Evolutionary conservation across 2,329 filamentous ascomycete species (phyloP), one percentile per base, ranked within the genome.

Genomic region (Catunica adiposa): DNA sequence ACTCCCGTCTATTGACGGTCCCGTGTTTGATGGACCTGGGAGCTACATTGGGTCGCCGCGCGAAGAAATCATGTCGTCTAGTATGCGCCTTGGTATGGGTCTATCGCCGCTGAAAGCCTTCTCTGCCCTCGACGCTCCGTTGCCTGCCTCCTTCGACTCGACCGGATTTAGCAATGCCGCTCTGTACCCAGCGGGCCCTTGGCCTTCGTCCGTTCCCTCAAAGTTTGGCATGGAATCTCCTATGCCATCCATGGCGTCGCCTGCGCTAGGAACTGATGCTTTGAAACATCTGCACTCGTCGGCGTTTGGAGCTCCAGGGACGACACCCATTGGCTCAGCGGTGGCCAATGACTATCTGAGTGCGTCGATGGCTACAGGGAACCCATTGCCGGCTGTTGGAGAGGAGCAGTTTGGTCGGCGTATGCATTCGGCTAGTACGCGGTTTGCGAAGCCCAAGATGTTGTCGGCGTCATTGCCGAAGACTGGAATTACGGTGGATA

Each of bases 71-170:
- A 34, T 34, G 29, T 72, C 77, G 31, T 17, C 42, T 25, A 37
- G 48, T 44, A 23, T 54, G 14, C 53, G 57, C 20, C 40, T 58
- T 3, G 80, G 85, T n/a, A 75, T 89, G 40, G 85, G 85, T 23
- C 77, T 92, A 54, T 44, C n/a, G 14, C 88, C 89, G 0, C 77
- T 77, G 52, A 79, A 80, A 54, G 83, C 80, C 62, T 67, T 95
- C n/a, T 92, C 86, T n/a, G 86, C 94, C 14, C 77, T 96, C 60
- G 90, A 97, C 70, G 92, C 89, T 1, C 89, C 88, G 15, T 77
- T 97, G 7, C 92, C 92, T 1, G 87, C 89, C 7, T 97, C 90
- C 0, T 96, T 97, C 66, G 92, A 97, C 68, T 94, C 89, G 63
- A 92, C 96, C 64, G 90, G 89, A 52, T 86, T 96, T 54, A 96